Percentiles rank a stretch among this genome's conserved stretches.
Conservation (phyloP, 2,329 filamentous ascomycete genomes). For the Pseudogymnoascus sp. region DNA sequence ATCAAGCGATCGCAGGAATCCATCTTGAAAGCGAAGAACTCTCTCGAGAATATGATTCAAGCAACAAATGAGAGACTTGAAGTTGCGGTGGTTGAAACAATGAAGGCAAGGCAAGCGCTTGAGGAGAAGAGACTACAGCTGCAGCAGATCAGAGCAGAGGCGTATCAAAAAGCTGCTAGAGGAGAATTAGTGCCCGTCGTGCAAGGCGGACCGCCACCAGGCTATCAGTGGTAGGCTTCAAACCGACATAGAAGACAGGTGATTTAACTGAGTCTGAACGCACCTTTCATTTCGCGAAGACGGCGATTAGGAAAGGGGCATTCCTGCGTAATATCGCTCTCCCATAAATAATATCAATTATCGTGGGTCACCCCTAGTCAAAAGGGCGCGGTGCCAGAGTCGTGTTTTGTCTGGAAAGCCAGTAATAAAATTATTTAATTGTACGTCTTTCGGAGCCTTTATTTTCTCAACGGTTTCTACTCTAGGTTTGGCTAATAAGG, state of each 20-base stretch:
- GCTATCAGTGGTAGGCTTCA: neutral
- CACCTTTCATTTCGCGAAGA: neutral
- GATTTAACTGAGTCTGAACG: neutral
- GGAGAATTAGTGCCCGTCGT: conserved; percentile 1
- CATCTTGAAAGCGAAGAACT: conserved; percentile 30
- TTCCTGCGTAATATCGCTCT: neutral
- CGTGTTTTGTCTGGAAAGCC: too few species aligned
- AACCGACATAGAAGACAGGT: neutral
- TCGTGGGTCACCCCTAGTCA: neutral
- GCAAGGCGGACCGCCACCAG: neutral
- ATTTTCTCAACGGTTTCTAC: too few species aligned
- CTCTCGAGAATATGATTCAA: conserved; percentile 28
- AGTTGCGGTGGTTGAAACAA: conserved; percentile 24
- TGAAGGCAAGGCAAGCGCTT: conserved; percentile 28
- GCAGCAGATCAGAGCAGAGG: conserved; percentile 37
- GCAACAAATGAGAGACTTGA: conserved; percentile 28
- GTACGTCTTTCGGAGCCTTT: too few species aligned
- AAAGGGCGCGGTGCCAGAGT: neutral
- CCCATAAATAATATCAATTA: neutral
- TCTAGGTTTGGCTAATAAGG: too few species aligned
- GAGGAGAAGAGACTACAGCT: conserved; percentile 32
- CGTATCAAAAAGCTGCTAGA: conserved; percentile 32
- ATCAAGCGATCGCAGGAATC: conserved; percentile 38
- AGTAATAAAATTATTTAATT: too few species aligned
- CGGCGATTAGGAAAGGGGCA: neutral